Percentiles rank a stretch among this genome's conserved stretches.
Conservation (phyloP, 1,284 basidiomycete genomes). For the Mycena sp. region DNA sequence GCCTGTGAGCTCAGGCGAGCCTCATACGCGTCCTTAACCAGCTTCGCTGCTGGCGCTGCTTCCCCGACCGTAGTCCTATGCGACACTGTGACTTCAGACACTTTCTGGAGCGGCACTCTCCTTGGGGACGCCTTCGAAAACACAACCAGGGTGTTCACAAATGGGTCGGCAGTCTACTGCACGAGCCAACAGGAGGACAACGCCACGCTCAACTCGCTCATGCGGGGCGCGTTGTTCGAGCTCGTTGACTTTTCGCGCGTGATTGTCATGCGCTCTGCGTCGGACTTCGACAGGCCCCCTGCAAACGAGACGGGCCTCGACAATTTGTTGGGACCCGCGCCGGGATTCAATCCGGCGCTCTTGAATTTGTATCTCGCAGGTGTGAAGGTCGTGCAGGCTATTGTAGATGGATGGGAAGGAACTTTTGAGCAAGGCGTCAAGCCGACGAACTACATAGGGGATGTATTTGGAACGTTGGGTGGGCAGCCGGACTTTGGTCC, state of each 20-base stretch:
- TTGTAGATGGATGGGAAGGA: constrained; percentile 28
- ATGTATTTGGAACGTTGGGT: constrained; percentile 32
- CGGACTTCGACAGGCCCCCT: constrained; percentile 55
- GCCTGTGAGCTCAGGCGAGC: constrained; percentile 45
- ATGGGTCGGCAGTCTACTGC: constrained; percentile 50
- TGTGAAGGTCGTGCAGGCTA: constrained; percentile 30
- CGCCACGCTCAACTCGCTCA: constrained; percentile 53
- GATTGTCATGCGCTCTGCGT: constrained; percentile 55
- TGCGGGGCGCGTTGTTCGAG: constrained; percentile 49
- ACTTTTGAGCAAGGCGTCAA: constrained; percentile 28
- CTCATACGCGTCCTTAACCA: constrained; percentile 47
- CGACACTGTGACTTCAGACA: constrained; percentile 54
- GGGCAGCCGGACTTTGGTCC: constrained; percentile 32
- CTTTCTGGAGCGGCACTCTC: constrained; percentile 52
- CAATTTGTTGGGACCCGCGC: constrained; percentile 32
- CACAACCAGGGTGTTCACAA: constrained; percentile 51
- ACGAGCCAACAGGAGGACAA: constrained; percentile 62
- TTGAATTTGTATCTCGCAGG: constrained; percentile 33
- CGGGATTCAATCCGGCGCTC: constrained; percentile 25
- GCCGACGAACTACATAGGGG: constrained; percentile 33
- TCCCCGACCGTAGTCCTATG: constrained; percentile 47
- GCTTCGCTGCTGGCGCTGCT: constrained; percentile 41
- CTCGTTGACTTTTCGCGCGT: constrained; percentile 55
- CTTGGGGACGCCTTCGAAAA: constrained; percentile 53
- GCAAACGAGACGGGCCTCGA: constrained; percentile 36